A percentile compares a stretch with the other conserved stretches of the same genome.
phyloP scores from a whole-genome alignment of 352 stramenopile species.

The Phytophthora capsici region DNA sequence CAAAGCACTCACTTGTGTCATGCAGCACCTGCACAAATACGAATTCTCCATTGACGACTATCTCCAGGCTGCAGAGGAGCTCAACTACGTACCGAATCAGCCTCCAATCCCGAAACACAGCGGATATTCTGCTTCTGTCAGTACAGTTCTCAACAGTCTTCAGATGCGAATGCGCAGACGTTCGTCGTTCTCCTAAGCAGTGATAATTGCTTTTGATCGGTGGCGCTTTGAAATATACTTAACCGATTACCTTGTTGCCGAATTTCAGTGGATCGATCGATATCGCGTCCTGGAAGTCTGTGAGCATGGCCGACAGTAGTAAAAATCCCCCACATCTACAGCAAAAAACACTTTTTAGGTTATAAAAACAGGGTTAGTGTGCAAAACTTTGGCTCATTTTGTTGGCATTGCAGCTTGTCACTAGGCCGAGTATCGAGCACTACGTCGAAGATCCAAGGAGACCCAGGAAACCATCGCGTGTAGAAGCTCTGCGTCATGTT shows the following conservation, averaged over 20 bases:
- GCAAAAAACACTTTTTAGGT: no score
- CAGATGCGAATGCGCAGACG: conserved; percentile 64
- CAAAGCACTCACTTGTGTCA: conserved; percentile 72
- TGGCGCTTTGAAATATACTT: no score
- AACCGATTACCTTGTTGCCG: no score
- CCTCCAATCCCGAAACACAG: conserved; percentile 6
- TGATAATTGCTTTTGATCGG: no score
- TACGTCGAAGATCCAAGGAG: conserved; percentile 47
- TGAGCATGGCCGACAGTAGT: not conserved
- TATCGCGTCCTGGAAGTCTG: not conserved
- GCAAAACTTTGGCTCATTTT: no score
- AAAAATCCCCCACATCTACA: no score
- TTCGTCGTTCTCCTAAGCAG: conserved; percentile 51
- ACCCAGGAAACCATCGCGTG: conserved; percentile 59
- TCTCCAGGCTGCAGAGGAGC: conserved; percentile 63
- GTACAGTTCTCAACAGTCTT: conserved; percentile 54
- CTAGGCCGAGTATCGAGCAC: not conserved
- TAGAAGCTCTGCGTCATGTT: conserved; percentile 66
- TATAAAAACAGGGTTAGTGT: no score
- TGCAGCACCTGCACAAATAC: conserved; percentile 84
- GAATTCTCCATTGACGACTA: conserved; percentile 85
- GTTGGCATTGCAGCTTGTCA: no score
- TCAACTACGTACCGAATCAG: conserved; percentile 31
- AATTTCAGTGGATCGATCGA: no score
- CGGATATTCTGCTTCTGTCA: conserved; percentile 9